Conservation (phyloP, 495 filamentous ascomycete genomes). For the Penicillium cinerascens region DNA sequence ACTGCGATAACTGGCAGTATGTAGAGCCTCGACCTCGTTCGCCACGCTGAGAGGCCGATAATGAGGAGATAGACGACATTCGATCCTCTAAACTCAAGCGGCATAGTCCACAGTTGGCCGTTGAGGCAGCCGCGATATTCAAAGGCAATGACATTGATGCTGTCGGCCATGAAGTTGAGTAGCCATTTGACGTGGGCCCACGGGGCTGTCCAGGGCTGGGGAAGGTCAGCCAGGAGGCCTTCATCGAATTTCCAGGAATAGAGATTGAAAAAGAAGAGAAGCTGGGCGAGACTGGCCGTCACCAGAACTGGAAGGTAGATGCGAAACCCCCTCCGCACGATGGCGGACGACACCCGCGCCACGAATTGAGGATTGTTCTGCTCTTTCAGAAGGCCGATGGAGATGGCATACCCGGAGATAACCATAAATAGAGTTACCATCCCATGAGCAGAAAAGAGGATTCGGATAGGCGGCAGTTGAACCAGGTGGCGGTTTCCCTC, state of each 20-base stretch:
- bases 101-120: slow-evolving; percentile 51
- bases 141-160: slow-evolving; percentile 27
- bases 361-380: slow-evolving; percentile 37
- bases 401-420: slow-evolving; percentile 59
- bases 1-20: slow-evolving; percentile 25
- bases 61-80: slow-evolving; percentile 44
- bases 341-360: slow-evolving; percentile 42
- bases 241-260: slow-evolving; percentile 15
- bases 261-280: slow-evolving; percentile 35
- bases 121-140: slow-evolving; percentile 19
- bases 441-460: slow-evolving; percentile 52
- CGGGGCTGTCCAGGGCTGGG: slow-evolving; percentile 20
- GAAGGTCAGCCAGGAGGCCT: slow-evolving; percentile 8
- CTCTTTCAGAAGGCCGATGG: slow-evolving; percentile 48
- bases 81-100: slow-evolving; percentile 46
- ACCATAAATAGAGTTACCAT: slow-evolving; percentile 66
- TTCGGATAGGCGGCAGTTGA: slow-evolving; percentile 55
- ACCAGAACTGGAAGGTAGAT: slow-evolving; percentile 53
- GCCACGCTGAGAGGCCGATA: slow-evolving; percentile 32
- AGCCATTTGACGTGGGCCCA: slow-evolving; percentile 20
- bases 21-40: slow-evolving; percentile 27
- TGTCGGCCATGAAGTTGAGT: slow-evolving; percentile 33
- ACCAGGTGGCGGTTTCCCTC: slow-evolving; percentile 44
- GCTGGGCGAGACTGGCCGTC: slow-evolving; percentile 40
- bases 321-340: slow-evolving; percentile 53